Evolutionary conservation across 257 asterid species (phyloP).

Genomic region (Nemophila menziesii): DNA sequence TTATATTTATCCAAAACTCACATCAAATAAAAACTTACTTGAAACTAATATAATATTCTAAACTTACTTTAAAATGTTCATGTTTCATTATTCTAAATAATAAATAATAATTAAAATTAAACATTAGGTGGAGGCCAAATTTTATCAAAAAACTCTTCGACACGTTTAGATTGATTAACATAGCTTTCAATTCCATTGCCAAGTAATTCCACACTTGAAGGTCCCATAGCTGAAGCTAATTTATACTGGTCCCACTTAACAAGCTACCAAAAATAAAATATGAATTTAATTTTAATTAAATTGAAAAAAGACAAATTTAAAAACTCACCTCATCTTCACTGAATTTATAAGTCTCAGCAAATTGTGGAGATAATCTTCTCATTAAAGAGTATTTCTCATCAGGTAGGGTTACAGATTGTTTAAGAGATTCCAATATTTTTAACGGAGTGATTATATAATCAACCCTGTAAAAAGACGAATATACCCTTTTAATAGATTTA

Average conservation of each 20-base stretch:
- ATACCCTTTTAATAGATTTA: too few species aligned
- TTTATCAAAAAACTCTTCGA: constrained; percentile 71
- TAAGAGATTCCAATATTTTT: constrained; percentile 87
- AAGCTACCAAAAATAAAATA: constrained; percentile 36
- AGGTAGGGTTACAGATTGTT: constrained; percentile 84
- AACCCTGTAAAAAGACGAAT: constrained; percentile 36
- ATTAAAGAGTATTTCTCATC: constrained; percentile 82
- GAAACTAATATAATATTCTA: too few species aligned
- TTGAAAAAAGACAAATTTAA: constrained; percentile 7
- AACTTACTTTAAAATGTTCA: too few species aligned
- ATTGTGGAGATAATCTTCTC: constrained; percentile 64
- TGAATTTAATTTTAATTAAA: not conserved
- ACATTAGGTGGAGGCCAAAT: constrained; percentile 99
- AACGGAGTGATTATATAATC: constrained; percentile 77
- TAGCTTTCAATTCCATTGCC: constrained; percentile 69
- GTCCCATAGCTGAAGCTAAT: constrained; percentile 75
- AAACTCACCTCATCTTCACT: constrained; percentile 53
- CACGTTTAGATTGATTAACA: constrained; percentile 50
- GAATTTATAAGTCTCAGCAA: constrained; percentile 64
- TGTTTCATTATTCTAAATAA: too few species aligned
- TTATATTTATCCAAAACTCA: too few species aligned
- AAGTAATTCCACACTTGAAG: constrained; percentile 83
- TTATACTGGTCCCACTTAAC: constrained; percentile 81
- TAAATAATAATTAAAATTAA: constrained; percentile 9
- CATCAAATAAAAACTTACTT: too few species aligned